A percentile compares a stretch with the other conserved stretches of the same genome.
phyloP scores from a whole-genome alignment of 805 yeast genomes.

The Saccharomycopsis olivae region DNA sequence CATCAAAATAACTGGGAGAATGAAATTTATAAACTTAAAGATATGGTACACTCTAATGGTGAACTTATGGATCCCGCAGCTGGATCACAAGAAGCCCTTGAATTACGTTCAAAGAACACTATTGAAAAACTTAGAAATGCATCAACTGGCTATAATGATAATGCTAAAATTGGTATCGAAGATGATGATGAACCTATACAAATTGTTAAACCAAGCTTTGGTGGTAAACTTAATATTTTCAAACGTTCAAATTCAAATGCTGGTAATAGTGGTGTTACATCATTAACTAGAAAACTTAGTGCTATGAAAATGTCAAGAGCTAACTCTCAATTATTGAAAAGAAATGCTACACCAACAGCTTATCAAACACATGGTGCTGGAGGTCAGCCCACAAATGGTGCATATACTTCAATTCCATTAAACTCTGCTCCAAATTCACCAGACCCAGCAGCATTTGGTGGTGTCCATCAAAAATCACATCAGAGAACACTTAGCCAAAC shows the following conservation, averaged over 20 bases:
- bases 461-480: neutral
- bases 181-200: slow-evolving; percentile 13
- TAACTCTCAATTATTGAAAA: slow-evolving; percentile 5
- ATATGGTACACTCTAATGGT: slow-evolving; percentile 16
- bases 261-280: slow-evolving; percentile 2
- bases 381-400: slow-evolving; percentile 1
- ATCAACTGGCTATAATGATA: neutral
- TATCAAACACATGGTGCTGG: neutral
- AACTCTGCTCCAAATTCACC: slow-evolving; percentile 1
- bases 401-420: neutral
- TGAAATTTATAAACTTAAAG: slow-evolving; percentile 30
- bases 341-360: neutral
- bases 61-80: slow-evolving; percentile 8
- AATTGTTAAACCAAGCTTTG: slow-evolving; percentile 11
- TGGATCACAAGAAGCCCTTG: slow-evolving; percentile 4
- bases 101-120: slow-evolving; percentile 8
- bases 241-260: neutral
- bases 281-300: slow-evolving; percentile 13
- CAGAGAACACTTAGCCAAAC: slow-evolving; percentile 7
- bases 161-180: neutral
- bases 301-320: slow-evolving; percentile 14
- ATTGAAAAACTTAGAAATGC: slow-evolving; percentile 8
- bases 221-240: slow-evolving; percentile 7
- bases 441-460: neutral
- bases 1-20: slow-evolving; percentile 68